Base-by-base conservation (phyloP, 164 flowering plant species). In the Pachysandra terminalis region DNA sequence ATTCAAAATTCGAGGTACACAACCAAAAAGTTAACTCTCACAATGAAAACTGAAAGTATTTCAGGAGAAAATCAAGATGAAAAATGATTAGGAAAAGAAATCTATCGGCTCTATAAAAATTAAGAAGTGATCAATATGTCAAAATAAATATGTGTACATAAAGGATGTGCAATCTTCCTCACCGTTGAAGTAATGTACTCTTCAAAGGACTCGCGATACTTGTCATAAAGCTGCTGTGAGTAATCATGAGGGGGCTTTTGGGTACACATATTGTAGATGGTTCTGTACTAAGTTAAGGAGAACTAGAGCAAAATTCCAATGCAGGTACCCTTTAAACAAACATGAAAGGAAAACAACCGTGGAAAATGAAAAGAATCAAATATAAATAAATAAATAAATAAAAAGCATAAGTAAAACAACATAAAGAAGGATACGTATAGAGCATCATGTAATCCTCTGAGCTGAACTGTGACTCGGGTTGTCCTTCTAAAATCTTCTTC, bases 221-320 rank as follows among this genome's bases (percentile, higher is more conserved):
- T 85, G 57, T 85, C 89, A 57, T 90, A 90, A 17, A 87, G 78
- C 69, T 87, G 88, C 45, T 86, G 87, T n/a, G 96, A 85, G 74
- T 86, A 85, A 61, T 87, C 89, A 73, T 85, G 87, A 13, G 90
- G 91, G 8, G 89, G 88, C 72, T 85, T 86, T 61, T 87, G 96
- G 5, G 89, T 86, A 45, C 96, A 89, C 90, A 87, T 83, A 70
- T 87, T 82, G 62, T 86, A 86, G 19, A 84, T 84, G 19, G 90
- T 88, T 53, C 96, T 88, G 80, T 56, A 68, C 19, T 45, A 64
- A 26, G 55, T 26, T 64, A 55, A 67, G 73, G 54, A 56, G 37
- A 32, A 32, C 37, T 32, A 32, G 7, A 32, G 7, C 37, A 32
- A 32, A 32, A 32, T 32, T 3, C 37, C 37, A 3, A 32, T 3